A percentile compares a stretch with the other conserved stretches of the same genome.
Conservation (phyloP, 2,329 filamentous ascomycete genomes). For the Cladophialophora psammophila region DNA sequence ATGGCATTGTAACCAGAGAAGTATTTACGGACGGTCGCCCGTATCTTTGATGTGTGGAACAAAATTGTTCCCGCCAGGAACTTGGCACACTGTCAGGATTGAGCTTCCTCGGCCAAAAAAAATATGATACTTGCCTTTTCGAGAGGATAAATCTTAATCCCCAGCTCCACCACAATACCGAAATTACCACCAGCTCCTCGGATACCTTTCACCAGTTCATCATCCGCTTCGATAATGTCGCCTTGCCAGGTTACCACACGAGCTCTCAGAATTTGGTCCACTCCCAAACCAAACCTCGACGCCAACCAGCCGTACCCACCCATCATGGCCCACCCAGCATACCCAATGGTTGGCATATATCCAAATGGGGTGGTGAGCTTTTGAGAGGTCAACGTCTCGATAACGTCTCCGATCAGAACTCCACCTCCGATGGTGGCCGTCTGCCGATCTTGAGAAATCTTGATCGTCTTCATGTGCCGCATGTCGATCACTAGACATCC, state of each 20-base stretch:
- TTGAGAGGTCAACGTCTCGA: constrained; percentile 4
- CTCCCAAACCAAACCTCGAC: constrained; percentile 12
- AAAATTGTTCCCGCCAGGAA: constrained; percentile 10
- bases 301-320: constrained; percentile 22
- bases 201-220: constrained; percentile 17
- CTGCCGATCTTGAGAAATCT: background rate
- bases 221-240: constrained; percentile 18
- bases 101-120: background rate
- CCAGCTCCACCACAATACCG: constrained; percentile 18
- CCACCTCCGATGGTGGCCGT: constrained; percentile 19
- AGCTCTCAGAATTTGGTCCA: constrained; percentile 17
- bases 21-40: constrained; percentile 10
- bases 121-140: constrained; percentile 12
- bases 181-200: constrained; percentile 22
- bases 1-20: constrained; percentile 16
- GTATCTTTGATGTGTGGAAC: constrained; percentile 12
- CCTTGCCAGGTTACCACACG: constrained; percentile 16
- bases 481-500: constrained; percentile 13
- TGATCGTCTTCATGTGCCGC: constrained; percentile 13
- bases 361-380: constrained; percentile 19
- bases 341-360: constrained; percentile 13
- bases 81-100: constrained; percentile 7
- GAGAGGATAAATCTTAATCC: constrained; percentile 17
- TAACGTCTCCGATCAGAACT: constrained; percentile 9
- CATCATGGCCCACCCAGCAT: constrained; percentile 22